Percentiles rank a stretch among this genome's conserved stretches.
phyloP scores from a whole-genome alignment of 345 rosid species.

The Hibiscus tridactylites region DNA sequence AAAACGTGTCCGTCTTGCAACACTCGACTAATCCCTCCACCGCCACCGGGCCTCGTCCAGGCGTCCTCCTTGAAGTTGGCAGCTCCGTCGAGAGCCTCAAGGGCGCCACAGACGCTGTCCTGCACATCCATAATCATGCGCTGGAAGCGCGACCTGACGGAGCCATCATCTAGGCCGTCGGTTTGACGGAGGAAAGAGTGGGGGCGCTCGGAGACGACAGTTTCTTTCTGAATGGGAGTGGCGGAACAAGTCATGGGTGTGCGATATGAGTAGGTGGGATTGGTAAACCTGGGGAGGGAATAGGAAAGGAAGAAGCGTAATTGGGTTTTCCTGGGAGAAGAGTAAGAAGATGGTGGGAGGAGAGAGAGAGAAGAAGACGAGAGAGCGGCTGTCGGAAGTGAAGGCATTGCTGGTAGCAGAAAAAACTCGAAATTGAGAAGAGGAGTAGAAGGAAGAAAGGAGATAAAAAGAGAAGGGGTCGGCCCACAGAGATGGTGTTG shows the following conservation, averaged over 20 bases:
- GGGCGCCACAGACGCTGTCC: constrained; percentile 65
- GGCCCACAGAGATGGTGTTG: neutral
- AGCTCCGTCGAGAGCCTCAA: constrained; percentile 54
- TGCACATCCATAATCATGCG: constrained; percentile 80
- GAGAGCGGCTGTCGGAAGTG: constrained; percentile 6
- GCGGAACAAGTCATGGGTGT: constrained; percentile 25
- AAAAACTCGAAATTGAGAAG: neutral
- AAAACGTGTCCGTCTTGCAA: constrained; percentile 85
- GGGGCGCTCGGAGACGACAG: constrained; percentile 58
- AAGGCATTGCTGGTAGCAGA: constrained; percentile 3
- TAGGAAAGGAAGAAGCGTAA: neutral
- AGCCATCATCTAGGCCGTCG: constrained; percentile 22
- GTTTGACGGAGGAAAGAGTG: constrained; percentile 63
- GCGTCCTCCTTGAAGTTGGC: constrained; percentile 91
- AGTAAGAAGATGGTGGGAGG: constrained; percentile 4
- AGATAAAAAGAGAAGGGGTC: neutral
- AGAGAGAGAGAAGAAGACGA: constrained; percentile 11
- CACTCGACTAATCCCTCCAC: constrained; percentile 96
- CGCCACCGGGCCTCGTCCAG: constrained; percentile 97
- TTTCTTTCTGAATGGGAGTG: constrained; percentile 62
- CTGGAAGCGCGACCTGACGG: constrained; percentile 54
- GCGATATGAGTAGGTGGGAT: neutral
- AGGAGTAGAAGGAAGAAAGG: neutral
- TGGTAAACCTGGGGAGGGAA: neutral
- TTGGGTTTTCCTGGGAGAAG: constrained; percentile 1